Evolutionary conservation across 176 grass and related monocot species (phyloP).

Genomic region (Musa itinerans): DNA sequence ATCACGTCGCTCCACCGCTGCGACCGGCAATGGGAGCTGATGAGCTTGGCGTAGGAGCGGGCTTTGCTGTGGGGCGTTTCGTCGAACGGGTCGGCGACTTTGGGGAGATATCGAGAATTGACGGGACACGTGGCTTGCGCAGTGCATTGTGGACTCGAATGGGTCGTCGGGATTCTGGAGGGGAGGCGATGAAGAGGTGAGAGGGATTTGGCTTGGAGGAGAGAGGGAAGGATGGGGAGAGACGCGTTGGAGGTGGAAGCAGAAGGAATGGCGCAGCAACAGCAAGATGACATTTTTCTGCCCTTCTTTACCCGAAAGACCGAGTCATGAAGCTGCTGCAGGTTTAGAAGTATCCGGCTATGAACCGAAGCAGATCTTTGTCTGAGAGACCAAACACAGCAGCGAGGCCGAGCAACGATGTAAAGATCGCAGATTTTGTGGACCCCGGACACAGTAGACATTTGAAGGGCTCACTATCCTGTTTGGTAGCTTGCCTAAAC

Average conservation of each 20-base stretch:
- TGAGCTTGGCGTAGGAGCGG: slow-evolving; percentile 29
- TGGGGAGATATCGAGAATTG: no score
- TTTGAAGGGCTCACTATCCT: no score
- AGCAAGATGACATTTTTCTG: slow-evolving; percentile 39
- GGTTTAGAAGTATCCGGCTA: no score
- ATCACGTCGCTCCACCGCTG: slow-evolving; percentile 39
- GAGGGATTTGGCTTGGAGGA: slow-evolving; percentile 16
- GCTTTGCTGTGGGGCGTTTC: slow-evolving; percentile 15
- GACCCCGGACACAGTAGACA: no score
- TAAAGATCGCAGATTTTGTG: no score
- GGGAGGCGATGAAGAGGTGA: background rate
- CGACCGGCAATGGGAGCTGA: slow-evolving; percentile 34
- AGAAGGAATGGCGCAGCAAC: slow-evolving; percentile 1
- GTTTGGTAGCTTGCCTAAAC: no score
- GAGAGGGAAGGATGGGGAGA: slow-evolving; percentile 19
- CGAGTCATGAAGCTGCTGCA: background rate
- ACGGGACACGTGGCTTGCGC: background rate
- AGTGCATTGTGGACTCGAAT: background rate
- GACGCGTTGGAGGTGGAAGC: background rate
- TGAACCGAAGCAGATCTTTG: no score
- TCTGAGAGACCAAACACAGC: no score
- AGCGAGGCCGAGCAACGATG: no score
- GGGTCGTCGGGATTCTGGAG: background rate
- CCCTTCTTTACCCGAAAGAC: background rate
- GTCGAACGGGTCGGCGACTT: slow-evolving; percentile 10